Base-by-base conservation (phyloP, 805 yeast species). In the Ogataea pilisensis region DNA sequence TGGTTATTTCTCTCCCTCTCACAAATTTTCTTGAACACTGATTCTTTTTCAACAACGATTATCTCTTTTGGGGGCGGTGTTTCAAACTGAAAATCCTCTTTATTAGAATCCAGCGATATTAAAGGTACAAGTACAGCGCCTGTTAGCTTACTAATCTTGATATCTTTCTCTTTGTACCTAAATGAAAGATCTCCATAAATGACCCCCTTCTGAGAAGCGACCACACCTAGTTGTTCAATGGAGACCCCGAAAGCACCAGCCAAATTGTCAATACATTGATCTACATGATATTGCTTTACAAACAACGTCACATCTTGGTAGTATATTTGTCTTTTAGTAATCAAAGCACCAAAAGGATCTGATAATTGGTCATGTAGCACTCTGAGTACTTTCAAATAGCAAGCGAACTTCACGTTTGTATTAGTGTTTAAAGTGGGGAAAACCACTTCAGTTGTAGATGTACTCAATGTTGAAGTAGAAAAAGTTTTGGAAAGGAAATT, bases 181-280 rank as follows among this genome's bases (percentile, higher is more conserved):
- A 64, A 41, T 1, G 33, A 21, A 5, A 70, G 31, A 34, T 68
- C 59, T 1, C 75, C 78, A 48, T 48, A 74, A 16, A 80, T 53
- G 21, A 78, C 57, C 0, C 86, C 85, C 49, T 78, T 80, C 31
- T 75, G 81, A 5, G 78, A 65, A 1, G 83, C 75, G 7, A 64
- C 64, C 2, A 81, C 65, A 12, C 70, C 70, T 12, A 82, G 54
- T 1, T 53, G 49, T 13, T 50, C 60, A 7, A 73, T 53, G 0
- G 69, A 48, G 3, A 72, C 61, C 1, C 58, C 62, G 26, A 80
- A 53, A 4, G 73, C 53, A 3, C 49, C 35, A 4, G 70, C 59
- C 1, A 80, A 42, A 16, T 53, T 49, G 13, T 66, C 69, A 1
- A 82, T 43, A 2, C 65, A 52, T 3, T 53, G 41, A 38, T 72